Base-by-base conservation (phyloP, 306 rosid genomes). In the Glycyrrhiza uralensis region DNA sequence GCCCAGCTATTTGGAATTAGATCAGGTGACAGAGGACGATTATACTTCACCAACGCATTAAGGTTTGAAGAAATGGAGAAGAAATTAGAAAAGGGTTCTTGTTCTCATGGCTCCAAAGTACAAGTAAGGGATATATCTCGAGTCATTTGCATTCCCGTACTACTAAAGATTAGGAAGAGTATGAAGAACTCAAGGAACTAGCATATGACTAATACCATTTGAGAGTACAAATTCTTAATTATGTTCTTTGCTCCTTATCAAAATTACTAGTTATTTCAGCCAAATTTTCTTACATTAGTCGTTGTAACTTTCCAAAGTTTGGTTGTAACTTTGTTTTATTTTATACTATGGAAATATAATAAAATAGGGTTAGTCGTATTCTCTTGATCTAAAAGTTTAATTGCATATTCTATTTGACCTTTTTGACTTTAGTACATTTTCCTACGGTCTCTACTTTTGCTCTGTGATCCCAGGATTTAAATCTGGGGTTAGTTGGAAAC, bases 1-100 rank as follows among this genome's bases (percentile, higher is more conserved):
- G 97, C 96, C 1, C 85, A 90, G 67, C 81, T 92, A 3, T 84
- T 92, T 32, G 96, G 96, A 35, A 23, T 86, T 22, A 76, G 72
- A 66, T 54, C 84, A n/a, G 76, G 77, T 0, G 87, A 89, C 17
- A 77, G 75, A 82, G 83, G 85, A 24, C 81, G 69, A 23, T 54
- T 89, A 76, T 79, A 76, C 80, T 68, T 75, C 14, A 70, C 85
- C 23, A 81, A 59, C 65, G 41, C 90, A 14, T 45, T 59, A 2
- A 36, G 58, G 59, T 65, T 75, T 18, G 85, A 86, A 61, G 90
- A 82, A 35, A 76, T 66, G 41, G 76, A 75, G 14, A 76, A 19
- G 42, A 38, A 65, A 33, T 20, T 74, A 4, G 66, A 46, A 45
- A 70, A 73, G 5, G 75, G 30, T 72, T 61, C 85, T 2, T 44